Percentiles rank a stretch among this genome's conserved stretches.
phyloP scores from a whole-genome alignment of 164 flowering plant genomes.

The Echeveria elegans region DNA sequence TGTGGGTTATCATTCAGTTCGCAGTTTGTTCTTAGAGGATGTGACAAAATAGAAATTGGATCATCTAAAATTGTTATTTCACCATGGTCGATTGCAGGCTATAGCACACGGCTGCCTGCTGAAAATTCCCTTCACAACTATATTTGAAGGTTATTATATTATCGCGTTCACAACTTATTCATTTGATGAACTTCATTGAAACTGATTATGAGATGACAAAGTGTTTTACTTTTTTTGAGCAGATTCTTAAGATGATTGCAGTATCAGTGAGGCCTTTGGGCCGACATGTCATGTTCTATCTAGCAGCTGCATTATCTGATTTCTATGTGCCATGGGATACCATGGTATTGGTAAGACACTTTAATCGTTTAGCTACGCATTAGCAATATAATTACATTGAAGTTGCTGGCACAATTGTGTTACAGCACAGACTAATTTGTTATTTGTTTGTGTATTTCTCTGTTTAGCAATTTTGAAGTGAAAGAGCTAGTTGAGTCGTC shows the following conservation, averaged over 20 bases:
- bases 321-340: slow-evolving; percentile 95
- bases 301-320: slow-evolving; percentile 98
- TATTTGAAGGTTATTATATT: slow-evolving; percentile 69
- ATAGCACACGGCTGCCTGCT: slow-evolving; percentile 43
- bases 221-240: slow-evolving; percentile 13
- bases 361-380: background rate
- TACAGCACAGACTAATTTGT: no score
- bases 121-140: slow-evolving; percentile 78
- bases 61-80: slow-evolving; percentile 3
- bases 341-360: slow-evolving; percentile 82
- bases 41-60: background rate
- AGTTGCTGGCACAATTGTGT: background rate
- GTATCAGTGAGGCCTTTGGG: slow-evolving; percentile 44
- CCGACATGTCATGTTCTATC: slow-evolving; percentile 63
- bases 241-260: slow-evolving; percentile 66
- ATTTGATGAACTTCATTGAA: background rate
- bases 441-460: no score
- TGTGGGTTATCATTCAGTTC: slow-evolving; percentile 1
- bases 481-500: no score
- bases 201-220: background rate
- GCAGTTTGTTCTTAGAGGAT: background rate
- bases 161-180: background rate
- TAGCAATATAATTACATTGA: background rate
- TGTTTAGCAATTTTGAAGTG: no score
- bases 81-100: slow-evolving; percentile 40